Percentiles rank a stretch among this genome's conserved stretches.
Evolutionary conservation across 768 basidiomycete species (phyloP).

Genomic region (Leccinum broughii): DNA sequence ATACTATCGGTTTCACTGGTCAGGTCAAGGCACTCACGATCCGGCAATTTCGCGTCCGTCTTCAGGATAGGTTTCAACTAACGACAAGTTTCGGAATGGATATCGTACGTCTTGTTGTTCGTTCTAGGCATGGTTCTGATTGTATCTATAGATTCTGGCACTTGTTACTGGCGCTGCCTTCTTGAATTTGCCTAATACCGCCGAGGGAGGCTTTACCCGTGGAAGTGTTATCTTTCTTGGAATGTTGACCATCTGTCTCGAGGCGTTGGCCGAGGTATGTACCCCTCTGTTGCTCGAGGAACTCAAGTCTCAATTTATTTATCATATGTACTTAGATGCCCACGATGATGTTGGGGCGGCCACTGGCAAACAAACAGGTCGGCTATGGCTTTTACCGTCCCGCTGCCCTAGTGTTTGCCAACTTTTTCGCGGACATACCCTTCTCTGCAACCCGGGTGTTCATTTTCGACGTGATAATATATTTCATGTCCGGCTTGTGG

Average conservation of each 20-base stretch:
- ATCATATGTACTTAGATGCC: slow-evolving; percentile 45
- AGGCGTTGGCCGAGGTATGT: slow-evolving; percentile 69
- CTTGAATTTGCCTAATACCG: slow-evolving; percentile 67
- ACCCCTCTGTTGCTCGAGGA: slow-evolving; percentile 7
- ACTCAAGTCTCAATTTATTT: slow-evolving; percentile 3
- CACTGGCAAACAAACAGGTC: slow-evolving; percentile 70
- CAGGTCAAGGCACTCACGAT: slow-evolving; percentile 72
- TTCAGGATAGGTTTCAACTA: slow-evolving; percentile 80
- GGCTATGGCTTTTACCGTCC: slow-evolving; percentile 67
- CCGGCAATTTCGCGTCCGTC: slow-evolving; percentile 69
- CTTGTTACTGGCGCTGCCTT: slow-evolving; percentile 74
- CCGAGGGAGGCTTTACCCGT: slow-evolving; percentile 84
- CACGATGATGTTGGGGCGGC: slow-evolving; percentile 76
- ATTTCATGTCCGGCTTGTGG: slow-evolving; percentile 61
- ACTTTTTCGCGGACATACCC: slow-evolving; percentile 67
- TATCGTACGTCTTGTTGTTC: slow-evolving; percentile 43
- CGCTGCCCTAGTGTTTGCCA: slow-evolving; percentile 62
- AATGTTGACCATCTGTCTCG: slow-evolving; percentile 64
- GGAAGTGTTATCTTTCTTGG: slow-evolving; percentile 78
- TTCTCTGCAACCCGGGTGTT: slow-evolving; percentile 62
- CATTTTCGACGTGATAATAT: slow-evolving; percentile 64
- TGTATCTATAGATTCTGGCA: slow-evolving; percentile 24
- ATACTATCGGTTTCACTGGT: slow-evolving; percentile 74
- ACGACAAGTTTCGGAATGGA: slow-evolving; percentile 67
- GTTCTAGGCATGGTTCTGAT: not conserved